Conservation (phyloP, 768 basidiomycete species). For the Leccinum imitatum region DNA sequence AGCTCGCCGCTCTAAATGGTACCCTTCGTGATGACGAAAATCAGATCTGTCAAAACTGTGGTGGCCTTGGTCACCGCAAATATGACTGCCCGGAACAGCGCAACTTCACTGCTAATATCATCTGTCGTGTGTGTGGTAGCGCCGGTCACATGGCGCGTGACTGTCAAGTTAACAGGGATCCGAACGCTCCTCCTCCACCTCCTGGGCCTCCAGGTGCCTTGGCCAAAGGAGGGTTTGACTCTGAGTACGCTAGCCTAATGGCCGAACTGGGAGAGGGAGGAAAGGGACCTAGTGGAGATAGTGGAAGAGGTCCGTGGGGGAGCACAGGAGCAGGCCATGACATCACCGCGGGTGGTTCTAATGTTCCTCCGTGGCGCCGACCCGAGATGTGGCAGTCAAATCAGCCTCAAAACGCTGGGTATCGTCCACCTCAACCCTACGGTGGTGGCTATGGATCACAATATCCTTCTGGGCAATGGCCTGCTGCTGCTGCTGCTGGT, state of each 20-base stretch:
- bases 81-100: constrained; percentile 98
- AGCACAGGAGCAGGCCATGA: constrained; percentile 63
- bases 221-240: constrained; percentile 85
- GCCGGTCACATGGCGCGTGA: constrained; percentile 99
- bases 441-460: constrained; percentile 44
- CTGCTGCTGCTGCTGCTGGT: constrained; percentile 32
- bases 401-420: constrained; percentile 55
- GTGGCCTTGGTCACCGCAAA: constrained; percentile 93
- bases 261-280: constrained; percentile 92
- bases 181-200: constrained; percentile 64
- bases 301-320: constrained; percentile 56
- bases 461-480: constrained; percentile 43
- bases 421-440: constrained; percentile 68
- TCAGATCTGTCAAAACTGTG: constrained; percentile 97
- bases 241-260: constrained; percentile 97
- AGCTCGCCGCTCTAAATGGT: constrained; percentile 95
- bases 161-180: constrained; percentile 91
- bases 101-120: constrained; percentile 99
- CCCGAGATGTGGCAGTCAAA: constrained; percentile 81
- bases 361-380: constrained; percentile 88
- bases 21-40: constrained; percentile 99
- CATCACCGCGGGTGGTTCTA: constrained; percentile 62
- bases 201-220: constrained; percentile 35
- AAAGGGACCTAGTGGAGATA: constrained; percentile 53
- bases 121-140: constrained; percentile 97